phyloP scores from a whole-genome alignment of 805 yeast genomes.

The Schwanniomyces vanrijiae region DNA sequence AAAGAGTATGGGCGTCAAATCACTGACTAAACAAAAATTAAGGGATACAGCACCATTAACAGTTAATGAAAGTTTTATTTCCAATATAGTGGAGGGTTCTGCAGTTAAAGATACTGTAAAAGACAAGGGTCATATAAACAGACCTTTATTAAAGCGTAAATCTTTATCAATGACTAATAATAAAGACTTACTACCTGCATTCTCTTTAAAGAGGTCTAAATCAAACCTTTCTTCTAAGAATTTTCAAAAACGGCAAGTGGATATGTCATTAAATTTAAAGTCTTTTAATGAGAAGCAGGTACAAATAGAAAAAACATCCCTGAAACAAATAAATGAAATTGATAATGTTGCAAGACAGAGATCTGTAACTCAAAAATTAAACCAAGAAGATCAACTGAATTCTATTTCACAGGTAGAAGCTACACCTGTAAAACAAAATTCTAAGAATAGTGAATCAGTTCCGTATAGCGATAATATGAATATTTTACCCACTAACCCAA shows the following conservation, averaged over 20 bases:
- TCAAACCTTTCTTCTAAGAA: constrained; percentile 40
- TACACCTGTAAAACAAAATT: constrained; percentile 19
- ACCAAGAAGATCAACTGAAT: background rate
- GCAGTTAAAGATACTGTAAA: background rate
- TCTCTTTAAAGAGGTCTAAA: constrained; percentile 38
- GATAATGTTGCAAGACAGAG: constrained; percentile 21
- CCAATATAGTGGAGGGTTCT: background rate
- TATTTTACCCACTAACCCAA: background rate
- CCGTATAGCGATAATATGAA: background rate
- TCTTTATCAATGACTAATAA: constrained; percentile 10
- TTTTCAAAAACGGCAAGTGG: constrained; percentile 41
- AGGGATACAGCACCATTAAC: background rate
- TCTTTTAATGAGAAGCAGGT: constrained; percentile 3
- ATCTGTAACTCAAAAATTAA: background rate
- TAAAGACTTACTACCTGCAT: constrained; percentile 29
- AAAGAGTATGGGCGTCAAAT: constrained; percentile 46
- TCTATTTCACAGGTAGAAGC: constrained; percentile 25
- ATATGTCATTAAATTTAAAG: constrained; percentile 23
- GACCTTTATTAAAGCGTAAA: constrained; percentile 14
- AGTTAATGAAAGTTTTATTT: background rate
- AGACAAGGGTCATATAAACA: constrained; percentile 5
- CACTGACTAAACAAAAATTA: constrained; percentile 8
- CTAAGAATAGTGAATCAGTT: background rate
- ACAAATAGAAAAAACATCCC: constrained; percentile 10
- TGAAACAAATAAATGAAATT: constrained; percentile 6